phyloP scores from a whole-genome alignment of 2,329 filamentous ascomycete species.

The Fusarium tuaranense region DNA sequence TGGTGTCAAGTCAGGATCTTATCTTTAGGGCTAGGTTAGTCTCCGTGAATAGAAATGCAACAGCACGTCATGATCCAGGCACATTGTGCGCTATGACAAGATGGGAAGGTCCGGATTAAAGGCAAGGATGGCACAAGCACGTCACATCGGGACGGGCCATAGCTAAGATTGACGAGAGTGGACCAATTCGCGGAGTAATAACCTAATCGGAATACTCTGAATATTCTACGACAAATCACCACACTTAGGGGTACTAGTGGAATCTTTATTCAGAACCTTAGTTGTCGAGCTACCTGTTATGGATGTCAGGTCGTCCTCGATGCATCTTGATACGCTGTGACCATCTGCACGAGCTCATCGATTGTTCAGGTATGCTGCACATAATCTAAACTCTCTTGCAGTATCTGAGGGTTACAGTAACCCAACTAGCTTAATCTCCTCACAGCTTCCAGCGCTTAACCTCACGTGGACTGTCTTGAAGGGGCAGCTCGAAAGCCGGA shows the following conservation, averaged over 20 bases:
- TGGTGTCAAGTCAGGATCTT: background rate
- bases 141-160: constrained; percentile 30
- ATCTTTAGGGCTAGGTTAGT: background rate
- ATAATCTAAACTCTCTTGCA: background rate
- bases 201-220: constrained; percentile 2
- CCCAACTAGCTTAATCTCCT: background rate
- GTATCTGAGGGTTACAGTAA: background rate
- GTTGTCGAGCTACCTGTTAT: background rate
- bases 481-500: background rate
- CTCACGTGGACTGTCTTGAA: background rate
- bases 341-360: background rate
- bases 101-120: constrained; percentile 28
- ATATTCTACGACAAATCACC: background rate
- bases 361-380: background rate
- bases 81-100: constrained; percentile 1
- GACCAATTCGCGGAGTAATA: constrained; percentile 7
- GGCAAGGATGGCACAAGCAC: constrained; percentile 4
- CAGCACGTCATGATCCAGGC: constrained; percentile 11
- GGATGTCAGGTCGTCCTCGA: background rate
- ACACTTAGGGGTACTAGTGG: background rate
- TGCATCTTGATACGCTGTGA: background rate
- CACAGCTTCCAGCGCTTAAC: background rate
- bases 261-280: background rate
- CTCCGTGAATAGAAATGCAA: background rate
- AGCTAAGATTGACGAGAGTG: background rate